phyloP scores from a whole-genome alignment of 106 monocot genomes.

The Apostasia shenzhenica region DNA sequence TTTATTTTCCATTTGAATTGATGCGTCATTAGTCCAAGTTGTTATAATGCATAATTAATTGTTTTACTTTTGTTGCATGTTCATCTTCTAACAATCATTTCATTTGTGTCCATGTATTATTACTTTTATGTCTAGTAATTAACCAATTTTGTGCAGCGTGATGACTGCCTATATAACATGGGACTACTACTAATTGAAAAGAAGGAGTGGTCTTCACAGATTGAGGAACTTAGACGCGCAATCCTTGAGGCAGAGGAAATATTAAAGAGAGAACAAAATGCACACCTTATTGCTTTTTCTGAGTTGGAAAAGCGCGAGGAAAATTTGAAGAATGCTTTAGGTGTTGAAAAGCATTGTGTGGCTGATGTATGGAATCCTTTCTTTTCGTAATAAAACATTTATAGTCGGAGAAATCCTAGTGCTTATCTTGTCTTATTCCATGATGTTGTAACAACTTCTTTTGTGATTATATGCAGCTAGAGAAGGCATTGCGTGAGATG shows the following conservation, averaged over 20 bases:
- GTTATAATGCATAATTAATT: not conserved
- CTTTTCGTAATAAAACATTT: not conserved
- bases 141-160: constrained; percentile 42
- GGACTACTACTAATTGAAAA: constrained; percentile 95
- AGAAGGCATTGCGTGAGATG: constrained; percentile 79
- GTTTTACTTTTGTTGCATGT: not conserved
- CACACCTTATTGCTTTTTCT: constrained; percentile 59
- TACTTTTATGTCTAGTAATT: not conserved
- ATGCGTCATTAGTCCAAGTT: too few species aligned
- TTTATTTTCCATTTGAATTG: not conserved
- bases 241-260: constrained; percentile 62
- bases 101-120: not conserved
- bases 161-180: constrained; percentile 95
- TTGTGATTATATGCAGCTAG: constrained; percentile 44
- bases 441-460: not conserved
- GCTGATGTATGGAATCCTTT: constrained; percentile 48
- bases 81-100: not conserved
- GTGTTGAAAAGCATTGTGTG: constrained; percentile 85
- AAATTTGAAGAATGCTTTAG: constrained; percentile 66
- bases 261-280: constrained; percentile 77
- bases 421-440: not conserved
- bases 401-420: not conserved
- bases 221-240: constrained; percentile 49
- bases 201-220: constrained; percentile 70
- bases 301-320: constrained; percentile 81